Base-by-base conservation (phyloP, 1,139 yeast species). In the Scheffersomyces cryptocercus region DNA sequence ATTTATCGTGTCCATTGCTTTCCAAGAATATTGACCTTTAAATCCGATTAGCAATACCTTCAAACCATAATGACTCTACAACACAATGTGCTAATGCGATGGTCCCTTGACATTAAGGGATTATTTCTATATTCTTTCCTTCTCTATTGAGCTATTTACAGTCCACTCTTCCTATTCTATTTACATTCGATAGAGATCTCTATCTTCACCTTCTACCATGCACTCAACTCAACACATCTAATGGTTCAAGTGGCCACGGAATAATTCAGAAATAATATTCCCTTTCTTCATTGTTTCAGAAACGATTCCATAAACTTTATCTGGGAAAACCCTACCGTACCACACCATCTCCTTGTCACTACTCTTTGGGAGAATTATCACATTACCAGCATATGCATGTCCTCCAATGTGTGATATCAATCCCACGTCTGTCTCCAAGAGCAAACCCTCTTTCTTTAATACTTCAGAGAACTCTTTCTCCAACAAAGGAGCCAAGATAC, bases 311-410 rank as follows among this genome's bases (percentile, higher is more conserved):
- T 84, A 89, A 9, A 85, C 85, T 39, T 77, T 73, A n/a, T 68
- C 64, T 0, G 89, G 88, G 41, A 68, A 65, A 1, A 85, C 88
- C 43, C 85, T 63, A 0, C 93, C 91, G 55, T 86, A 86, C 91
- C 91, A 86, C 1, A 82, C 64, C 5, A 69, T 59, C n/a, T 74
- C 64, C 1, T 75, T 73, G 10, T 61, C 52, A 8, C 61, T 55
- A 38, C 72, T 74, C 20, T 43, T 43, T 2, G 77, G 73, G 50
- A 79, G 79, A 44, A 77, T 77, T 2, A 85, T 64, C 13, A 86
- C 81, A 56, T 86, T 86, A 0, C 93, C 95, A 2, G 95, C 93
- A 59, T 81, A 86, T 1, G 74, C 86, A 58, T 86, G 95, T 0
- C 95, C 95, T 0, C 93, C 91, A 36, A 86, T 68, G 58, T 86